Evolutionary conservation across 768 basidiomycete species (phyloP).

Genomic region (Psilocybe cyanescens): DNA sequence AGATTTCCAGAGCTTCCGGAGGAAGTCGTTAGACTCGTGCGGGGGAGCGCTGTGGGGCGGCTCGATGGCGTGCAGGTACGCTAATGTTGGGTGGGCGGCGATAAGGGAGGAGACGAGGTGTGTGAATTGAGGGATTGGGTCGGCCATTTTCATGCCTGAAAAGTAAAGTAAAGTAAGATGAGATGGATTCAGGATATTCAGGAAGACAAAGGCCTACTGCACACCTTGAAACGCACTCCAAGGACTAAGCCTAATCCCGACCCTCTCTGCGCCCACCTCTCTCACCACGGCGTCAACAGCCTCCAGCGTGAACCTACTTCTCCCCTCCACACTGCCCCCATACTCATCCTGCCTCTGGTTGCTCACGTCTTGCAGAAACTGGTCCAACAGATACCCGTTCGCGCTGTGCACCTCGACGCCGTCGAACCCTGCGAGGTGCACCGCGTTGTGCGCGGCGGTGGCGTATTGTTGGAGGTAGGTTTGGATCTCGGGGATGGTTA

Average conservation of each 20-base stretch:
- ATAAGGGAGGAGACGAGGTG: constrained; percentile 50
- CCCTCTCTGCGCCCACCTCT: constrained; percentile 57
- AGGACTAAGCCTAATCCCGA: constrained; percentile 61
- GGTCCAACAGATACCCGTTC: constrained; percentile 58
- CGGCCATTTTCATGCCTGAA: constrained; percentile 52
- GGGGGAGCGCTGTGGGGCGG: constrained; percentile 20
- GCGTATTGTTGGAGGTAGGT: constrained; percentile 54
- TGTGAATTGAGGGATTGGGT: constrained; percentile 58
- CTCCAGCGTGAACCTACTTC: constrained; percentile 60
- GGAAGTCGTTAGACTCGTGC: constrained; percentile 44
- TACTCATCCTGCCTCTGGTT: constrained; percentile 69
- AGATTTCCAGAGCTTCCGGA: constrained; percentile 50
- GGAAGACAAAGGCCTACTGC: no score
- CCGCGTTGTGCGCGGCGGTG: constrained; percentile 57
- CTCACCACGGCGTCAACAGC: constrained; percentile 54
- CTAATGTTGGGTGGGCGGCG: constrained; percentile 41
- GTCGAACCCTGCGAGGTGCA: constrained; percentile 67
- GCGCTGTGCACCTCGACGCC: constrained; percentile 56
- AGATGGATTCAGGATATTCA: no score
- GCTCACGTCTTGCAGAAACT: constrained; percentile 59
- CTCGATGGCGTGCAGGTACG: constrained; percentile 58
- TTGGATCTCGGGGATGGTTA: constrained; percentile 52
- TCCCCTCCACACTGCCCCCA: constrained; percentile 67
- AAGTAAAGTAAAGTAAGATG: constrained; percentile 3
- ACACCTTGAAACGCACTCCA: constrained; percentile 49